Conservation (phyloP, 768 basidiomycete species). For the Kwoniella botswanensis region DNA sequence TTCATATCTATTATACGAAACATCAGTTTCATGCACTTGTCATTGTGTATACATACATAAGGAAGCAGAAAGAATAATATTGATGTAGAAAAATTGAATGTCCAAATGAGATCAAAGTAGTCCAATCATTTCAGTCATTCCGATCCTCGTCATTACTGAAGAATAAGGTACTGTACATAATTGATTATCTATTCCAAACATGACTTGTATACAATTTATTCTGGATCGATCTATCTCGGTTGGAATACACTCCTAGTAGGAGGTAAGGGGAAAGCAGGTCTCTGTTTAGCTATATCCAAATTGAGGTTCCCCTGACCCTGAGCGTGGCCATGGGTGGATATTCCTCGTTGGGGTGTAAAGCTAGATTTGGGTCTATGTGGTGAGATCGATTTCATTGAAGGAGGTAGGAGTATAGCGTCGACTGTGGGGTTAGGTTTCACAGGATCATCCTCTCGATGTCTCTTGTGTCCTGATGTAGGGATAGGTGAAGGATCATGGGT, state of each 20-base stretch:
- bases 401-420: conserved; percentile 5
- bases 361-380: conserved; percentile 9
- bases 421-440: conserved; percentile 1
- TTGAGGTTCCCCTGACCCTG: not conserved
- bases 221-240: conserved; percentile 1
- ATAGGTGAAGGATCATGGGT: not conserved
- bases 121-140: too few relatives aligned
- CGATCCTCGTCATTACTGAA: too few relatives aligned
- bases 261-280: conserved; percentile 24
- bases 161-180: too few relatives aligned
- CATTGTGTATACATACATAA: not conserved
- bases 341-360: conserved; percentile 25
- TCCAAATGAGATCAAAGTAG: not conserved
- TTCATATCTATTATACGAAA: not conserved
- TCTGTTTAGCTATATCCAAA: conserved; percentile 15
- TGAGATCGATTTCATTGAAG: not conserved
- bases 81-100: not conserved
- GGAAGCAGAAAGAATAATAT: not conserved
- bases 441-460: conserved; percentile 11
- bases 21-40: not conserved
- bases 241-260: conserved; percentile 22
- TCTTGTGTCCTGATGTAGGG: conserved; percentile 3
- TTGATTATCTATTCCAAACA: too few relatives aligned
- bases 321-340: not conserved
- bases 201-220: not conserved